Evolutionary conservation across 2,329 filamentous ascomycete genomes (phyloP).

Genomic region (Cordyceps fumosorosea): DNA sequence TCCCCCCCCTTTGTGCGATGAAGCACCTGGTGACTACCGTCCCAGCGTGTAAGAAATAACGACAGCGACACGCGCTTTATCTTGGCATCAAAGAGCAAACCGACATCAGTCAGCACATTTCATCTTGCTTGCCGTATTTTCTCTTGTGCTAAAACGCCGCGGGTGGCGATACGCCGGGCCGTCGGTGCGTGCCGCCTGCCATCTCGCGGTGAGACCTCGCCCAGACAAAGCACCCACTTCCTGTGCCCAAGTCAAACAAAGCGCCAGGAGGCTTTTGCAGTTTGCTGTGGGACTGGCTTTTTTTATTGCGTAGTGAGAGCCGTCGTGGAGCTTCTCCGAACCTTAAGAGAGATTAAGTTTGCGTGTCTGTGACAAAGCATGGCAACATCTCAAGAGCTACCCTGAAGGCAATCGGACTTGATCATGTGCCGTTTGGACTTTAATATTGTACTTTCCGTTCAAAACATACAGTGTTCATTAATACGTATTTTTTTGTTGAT

Average conservation of each 20-base stretch:
- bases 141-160: neutral
- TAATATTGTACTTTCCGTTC: no score
- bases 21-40: neutral
- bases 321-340: no score
- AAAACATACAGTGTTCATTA: no score
- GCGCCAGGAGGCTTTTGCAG: neutral
- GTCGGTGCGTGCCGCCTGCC: neutral
- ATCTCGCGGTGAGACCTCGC: neutral
- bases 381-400: no score
- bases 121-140: neutral
- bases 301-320: neutral
- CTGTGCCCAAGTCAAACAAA: neutral
- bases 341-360: no score
- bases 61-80: neutral
- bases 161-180: neutral
- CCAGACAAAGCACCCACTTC: neutral
- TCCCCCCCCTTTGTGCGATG: neutral
- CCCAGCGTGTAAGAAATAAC: neutral
- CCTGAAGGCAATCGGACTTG: no score
- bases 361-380: no score
- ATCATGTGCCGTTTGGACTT: no score
- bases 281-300: neutral
- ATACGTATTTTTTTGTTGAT: no score
- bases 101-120: neutral
- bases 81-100: neutral